A percentile compares a stretch with the other conserved stretches of the same genome.
Evolutionary conservation across 352 stramenopile genomes (phyloP).

Genomic region (Phytophthora ramorum): DNA sequence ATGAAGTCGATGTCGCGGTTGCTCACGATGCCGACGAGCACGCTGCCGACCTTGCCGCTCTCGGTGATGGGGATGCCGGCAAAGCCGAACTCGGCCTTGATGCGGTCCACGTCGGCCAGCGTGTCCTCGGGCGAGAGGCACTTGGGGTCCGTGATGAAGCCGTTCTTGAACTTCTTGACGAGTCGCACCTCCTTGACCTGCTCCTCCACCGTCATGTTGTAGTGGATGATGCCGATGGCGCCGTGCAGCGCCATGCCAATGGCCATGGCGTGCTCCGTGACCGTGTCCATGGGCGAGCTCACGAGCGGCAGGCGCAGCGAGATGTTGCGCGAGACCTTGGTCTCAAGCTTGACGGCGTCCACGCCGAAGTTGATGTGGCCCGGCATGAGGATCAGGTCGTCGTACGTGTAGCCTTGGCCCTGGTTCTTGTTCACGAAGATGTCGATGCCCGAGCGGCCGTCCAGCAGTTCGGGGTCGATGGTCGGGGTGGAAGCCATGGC

Average conservation of each 20-base stretch:
- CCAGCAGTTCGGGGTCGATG: conserved; percentile 64
- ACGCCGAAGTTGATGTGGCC: conserved; percentile 83
- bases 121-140: conserved; percentile 96
- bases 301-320: conserved; percentile 96
- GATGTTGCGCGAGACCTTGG: conserved; percentile 95
- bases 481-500: conserved; percentile 14
- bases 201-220: conserved; percentile 99
- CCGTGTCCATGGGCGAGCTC: conserved; percentile 99
- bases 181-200: conserved; percentile 94
- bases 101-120: conserved; percentile 94
- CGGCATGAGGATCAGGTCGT: conserved; percentile 84
- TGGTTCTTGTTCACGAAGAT: conserved; percentile 91
- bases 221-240: conserved; percentile 99
- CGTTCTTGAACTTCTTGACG: conserved; percentile 99
- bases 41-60: conserved; percentile 96
- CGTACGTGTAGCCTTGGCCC: conserved; percentile 83
- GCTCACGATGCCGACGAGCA: conserved; percentile 99
- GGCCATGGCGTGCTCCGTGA: conserved; percentile 99
- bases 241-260: conserved; percentile 99
- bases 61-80: conserved; percentile 99
- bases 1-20: conserved; percentile 99
- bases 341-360: conserved; percentile 93
- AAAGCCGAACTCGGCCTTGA: conserved; percentile 97
- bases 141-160: conserved; percentile 99
- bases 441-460: conserved; percentile 80